Conservation (phyloP, 345 rosid species). For the Gynandropsis gynandra region DNA sequence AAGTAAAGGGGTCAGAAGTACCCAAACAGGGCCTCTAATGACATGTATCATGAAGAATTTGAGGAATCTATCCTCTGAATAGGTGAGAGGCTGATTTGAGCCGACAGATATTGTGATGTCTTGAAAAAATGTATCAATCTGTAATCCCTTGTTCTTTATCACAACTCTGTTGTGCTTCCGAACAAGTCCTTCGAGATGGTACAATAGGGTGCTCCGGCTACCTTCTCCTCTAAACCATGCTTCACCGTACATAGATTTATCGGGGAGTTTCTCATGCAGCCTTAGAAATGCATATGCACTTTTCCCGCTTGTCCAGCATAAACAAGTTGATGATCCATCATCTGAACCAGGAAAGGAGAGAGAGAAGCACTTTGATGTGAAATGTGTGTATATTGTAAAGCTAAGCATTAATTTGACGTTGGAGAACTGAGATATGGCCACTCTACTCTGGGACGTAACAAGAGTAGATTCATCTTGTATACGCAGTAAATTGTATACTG, state of each 20-base stretch:
- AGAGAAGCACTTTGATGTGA: no score
- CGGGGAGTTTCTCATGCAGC: conserved; percentile 49
- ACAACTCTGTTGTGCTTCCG: conserved; percentile 44
- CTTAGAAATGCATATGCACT: conserved; percentile 62
- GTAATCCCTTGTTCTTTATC: conserved; percentile 44
- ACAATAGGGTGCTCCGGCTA: conserved; percentile 26
- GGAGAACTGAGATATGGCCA: no score
- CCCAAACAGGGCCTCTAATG: conserved; percentile 50
- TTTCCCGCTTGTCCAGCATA: conserved; percentile 72
- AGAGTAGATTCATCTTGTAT: no score
- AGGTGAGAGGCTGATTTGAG: conserved; percentile 41
- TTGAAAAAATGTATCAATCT: conserved; percentile 46
- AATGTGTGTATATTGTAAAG: background rate
- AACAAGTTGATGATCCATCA: conserved; percentile 74
- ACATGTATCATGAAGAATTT: conserved; percentile 44
- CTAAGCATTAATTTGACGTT: no score
- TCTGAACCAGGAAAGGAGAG: conserved; percentile 34
- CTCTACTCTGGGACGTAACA: no score
- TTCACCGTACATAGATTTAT: conserved; percentile 29
- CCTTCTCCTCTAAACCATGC: conserved; percentile 29
- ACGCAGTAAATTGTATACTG: no score
- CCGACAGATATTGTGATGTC: conserved; percentile 39
- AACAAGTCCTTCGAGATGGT: conserved; percentile 52
- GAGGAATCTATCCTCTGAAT: conserved; percentile 54
- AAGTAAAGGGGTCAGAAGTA: conserved; percentile 31